Conservation (phyloP, 192 early-diverging fungal genomes). For the Coemansia umbellata region DNA sequence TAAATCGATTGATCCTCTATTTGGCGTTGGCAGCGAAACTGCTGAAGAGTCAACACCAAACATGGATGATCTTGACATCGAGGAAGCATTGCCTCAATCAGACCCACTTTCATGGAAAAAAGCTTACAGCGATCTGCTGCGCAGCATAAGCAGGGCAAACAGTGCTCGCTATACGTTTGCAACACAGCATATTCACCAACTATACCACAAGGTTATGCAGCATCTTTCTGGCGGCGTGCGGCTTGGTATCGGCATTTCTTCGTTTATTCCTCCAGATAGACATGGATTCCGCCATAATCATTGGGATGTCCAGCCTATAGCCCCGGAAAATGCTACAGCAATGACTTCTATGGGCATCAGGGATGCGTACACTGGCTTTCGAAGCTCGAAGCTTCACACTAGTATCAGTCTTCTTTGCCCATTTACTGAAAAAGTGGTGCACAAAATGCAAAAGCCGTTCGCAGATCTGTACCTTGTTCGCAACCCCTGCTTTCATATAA, state of each 20-base stretch:
- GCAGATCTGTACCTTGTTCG: slow-evolving; percentile 17
- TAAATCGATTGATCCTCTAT: slow-evolving; percentile 17
- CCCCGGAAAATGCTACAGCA: slow-evolving; percentile 27
- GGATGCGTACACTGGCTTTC: slow-evolving; percentile 46
- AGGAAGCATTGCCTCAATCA: not conserved
- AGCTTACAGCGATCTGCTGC: slow-evolving; percentile 25
- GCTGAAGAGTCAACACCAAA: slow-evolving; percentile 2
- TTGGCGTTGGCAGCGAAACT: slow-evolving; percentile 5
- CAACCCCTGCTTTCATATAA: not conserved
- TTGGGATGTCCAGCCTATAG: slow-evolving; percentile 51
- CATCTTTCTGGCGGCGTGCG: slow-evolving; percentile 47
- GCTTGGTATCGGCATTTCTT: slow-evolving; percentile 48
- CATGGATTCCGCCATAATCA: slow-evolving; percentile 40
- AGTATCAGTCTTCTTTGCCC: slow-evolving; percentile 45
- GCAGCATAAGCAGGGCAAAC: slow-evolving; percentile 26
- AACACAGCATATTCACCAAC: slow-evolving; percentile 26
- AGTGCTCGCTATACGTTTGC: slow-evolving; percentile 43
- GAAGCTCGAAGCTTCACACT: slow-evolving; percentile 42
- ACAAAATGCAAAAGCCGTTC: slow-evolving; percentile 5
- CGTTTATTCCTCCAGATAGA: slow-evolving; percentile 37
- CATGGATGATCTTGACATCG: slow-evolving; percentile 5
- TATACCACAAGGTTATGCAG: slow-evolving; percentile 47
- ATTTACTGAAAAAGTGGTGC: slow-evolving; percentile 18
- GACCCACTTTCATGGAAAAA: slow-evolving; percentile 20
- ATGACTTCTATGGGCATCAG: slow-evolving; percentile 13